Base-by-base conservation (phyloP, 2,329 filamentous ascomycete species). In the Colletotrichum chrysophilum region DNA sequence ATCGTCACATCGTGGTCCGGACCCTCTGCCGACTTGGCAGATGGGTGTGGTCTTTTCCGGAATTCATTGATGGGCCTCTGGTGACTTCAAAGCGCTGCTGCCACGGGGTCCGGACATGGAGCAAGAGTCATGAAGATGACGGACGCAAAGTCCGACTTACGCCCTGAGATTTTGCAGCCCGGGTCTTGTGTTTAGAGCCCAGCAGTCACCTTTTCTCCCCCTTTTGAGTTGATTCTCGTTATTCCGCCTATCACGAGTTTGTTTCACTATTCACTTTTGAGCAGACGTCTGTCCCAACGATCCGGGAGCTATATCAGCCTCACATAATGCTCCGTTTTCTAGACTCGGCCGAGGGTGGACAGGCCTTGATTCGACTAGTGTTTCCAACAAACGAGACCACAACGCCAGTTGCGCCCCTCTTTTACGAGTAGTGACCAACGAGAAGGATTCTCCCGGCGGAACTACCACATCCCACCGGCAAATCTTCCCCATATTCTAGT, bases 351-450 rank as follows among this genome's bases (percentile, higher is more conserved):
- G 70, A 67, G 48, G 28, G 16, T 67, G 24, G 61, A 9, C 34
- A 43, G 61, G 68, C 70, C n/a, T 13, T 66, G 48, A 67, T 28
- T 58, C 26, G 62, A 16, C 70, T 71, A 71, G 70, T 71, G 70
- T 71, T 71, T 71, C 70, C 62, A 67, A 61, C 62, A 67, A 71
- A 71, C 61, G 48, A 71, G 55, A 7, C 43, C 69, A 66, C 30
- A 55, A 66, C 61, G 32, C 69, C 61, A 43, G n/a, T 58, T 56
- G 18, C 5, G 61, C 43, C 69, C 69, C 61, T 71, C 60, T 32
- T 71, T 66, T 52, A 56, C 61, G 61, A 24, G n/a, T 34, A 60
- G 28, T 24, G 24, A 56, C 38, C 43, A 71, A 60, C 61, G 32
- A 65, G 43, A 56, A 70, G 8, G 60, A 70, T 71, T 66, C 48